phyloP scores from a whole-genome alignment of 106 monocot genomes.

The Dioscorea dumetorum region DNA sequence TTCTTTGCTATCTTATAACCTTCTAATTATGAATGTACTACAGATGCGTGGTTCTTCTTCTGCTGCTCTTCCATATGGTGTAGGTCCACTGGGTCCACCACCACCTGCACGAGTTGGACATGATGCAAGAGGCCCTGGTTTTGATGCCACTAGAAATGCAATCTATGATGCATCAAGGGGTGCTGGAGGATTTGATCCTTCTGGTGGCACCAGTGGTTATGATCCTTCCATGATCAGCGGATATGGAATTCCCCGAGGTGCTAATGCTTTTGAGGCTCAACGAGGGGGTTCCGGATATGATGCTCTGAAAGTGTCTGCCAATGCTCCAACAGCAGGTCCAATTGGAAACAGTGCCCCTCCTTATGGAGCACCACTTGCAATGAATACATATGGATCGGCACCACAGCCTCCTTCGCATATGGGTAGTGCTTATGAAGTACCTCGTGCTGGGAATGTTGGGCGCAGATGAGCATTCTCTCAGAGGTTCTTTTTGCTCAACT shows the following conservation, averaged over 20 bases:
- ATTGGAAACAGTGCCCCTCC: background rate
- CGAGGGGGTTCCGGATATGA: background rate
- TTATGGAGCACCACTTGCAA: too few relatives aligned
- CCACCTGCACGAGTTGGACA: background rate
- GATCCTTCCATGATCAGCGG: background rate
- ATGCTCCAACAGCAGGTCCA: background rate
- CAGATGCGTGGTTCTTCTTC: background rate
- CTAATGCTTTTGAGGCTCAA: background rate
- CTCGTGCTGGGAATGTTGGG: background rate
- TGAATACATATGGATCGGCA: background rate
- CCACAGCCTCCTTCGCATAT: background rate
- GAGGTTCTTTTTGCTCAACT: too few relatives aligned
- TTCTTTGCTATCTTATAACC: too few relatives aligned
- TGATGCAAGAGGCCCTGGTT: background rate
- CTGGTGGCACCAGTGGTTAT: background rate
- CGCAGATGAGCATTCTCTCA: background rate
- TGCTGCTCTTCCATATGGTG: background rate
- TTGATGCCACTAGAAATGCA: background rate
- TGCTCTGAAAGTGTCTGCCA: background rate
- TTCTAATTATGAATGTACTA: background rate
- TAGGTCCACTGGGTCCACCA: background rate
- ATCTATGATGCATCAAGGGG: background rate
- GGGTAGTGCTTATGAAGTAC: background rate
- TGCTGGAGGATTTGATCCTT: background rate
- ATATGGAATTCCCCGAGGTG: background rate